Evolutionary conservation across 2,329 filamentous ascomycete genomes (phyloP).

Genomic region (Epichloe gansuensis): DNA sequence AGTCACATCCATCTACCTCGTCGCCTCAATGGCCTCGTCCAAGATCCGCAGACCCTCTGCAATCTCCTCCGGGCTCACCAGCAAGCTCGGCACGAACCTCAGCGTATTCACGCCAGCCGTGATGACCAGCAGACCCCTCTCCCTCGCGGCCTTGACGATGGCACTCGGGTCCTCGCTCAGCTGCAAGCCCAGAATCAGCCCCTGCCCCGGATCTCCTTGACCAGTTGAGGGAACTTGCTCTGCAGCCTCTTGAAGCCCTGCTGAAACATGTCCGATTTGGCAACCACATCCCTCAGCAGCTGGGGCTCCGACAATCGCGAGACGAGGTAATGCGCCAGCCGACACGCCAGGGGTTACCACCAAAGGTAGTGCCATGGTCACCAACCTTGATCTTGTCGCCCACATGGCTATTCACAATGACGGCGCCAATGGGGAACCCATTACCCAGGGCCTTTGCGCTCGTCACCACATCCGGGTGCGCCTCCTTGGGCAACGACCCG

Average conservation of each 20-base stretch:
- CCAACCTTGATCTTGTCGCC: slow-evolving; percentile 39
- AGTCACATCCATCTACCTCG: slow-evolving; percentile 14
- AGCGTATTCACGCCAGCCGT: slow-evolving; percentile 88
- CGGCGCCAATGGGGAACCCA: slow-evolving; percentile 84
- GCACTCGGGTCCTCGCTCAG: slow-evolving; percentile 58
- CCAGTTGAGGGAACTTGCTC: slow-evolving; percentile 48
- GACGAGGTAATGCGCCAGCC: slow-evolving; percentile 79
- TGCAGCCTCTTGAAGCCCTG: slow-evolving; percentile 35
- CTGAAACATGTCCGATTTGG: slow-evolving; percentile 46
- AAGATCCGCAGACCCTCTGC: slow-evolving; percentile 64
- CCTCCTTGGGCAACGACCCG: slow-evolving; percentile 55
- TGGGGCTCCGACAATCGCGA: slow-evolving; percentile 57
- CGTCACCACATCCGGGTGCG: slow-evolving; percentile 88
- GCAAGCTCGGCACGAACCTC: slow-evolving; percentile 79
- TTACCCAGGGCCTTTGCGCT: slow-evolving; percentile 95
- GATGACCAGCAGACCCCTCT: slow-evolving; percentile 80
- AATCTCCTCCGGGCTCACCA: slow-evolving; percentile 72
- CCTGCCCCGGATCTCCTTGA: slow-evolving; percentile 68
- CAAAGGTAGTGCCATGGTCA: slow-evolving; percentile 90
- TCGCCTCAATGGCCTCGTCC: slow-evolving; percentile 48
- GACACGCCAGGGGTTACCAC: slow-evolving; percentile 81
- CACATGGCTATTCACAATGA: slow-evolving; percentile 29
- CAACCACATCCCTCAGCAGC: slow-evolving; percentile 56
- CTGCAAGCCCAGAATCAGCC: slow-evolving; percentile 80
- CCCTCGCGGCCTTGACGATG: slow-evolving; percentile 74